phyloP scores from a whole-genome alignment of 768 basidiomycete species.

The Lactarius deliciosus region DNA sequence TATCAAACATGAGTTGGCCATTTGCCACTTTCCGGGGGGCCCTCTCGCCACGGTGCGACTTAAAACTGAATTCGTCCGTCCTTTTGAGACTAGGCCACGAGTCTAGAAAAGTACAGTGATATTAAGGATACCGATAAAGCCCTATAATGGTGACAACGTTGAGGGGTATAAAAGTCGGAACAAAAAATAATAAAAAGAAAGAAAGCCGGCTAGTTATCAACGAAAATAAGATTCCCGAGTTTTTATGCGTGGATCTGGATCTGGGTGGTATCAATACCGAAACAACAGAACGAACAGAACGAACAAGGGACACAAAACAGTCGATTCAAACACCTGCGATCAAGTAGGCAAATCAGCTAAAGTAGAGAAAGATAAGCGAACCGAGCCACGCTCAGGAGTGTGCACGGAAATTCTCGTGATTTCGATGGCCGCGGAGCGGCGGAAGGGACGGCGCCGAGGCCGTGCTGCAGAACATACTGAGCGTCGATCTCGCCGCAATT shows the following conservation, averaged over 20 bases:
- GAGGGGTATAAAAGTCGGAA: background rate
- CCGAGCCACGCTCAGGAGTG: conserved; percentile 4
- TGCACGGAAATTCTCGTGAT: conserved; percentile 51
- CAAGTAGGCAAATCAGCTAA: background rate
- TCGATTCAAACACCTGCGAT: background rate
- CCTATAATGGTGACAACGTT: background rate
- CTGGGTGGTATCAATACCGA: conserved; percentile 11
- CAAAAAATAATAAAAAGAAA: conserved; percentile 35
- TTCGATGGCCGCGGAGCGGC: conserved; percentile 52
- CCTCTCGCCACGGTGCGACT: background rate
- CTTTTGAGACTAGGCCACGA: background rate
- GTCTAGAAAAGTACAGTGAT: conserved; percentile 11
- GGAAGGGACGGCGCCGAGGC: conserved; percentile 59
- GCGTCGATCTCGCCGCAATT: conserved; percentile 74
- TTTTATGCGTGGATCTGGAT: background rate
- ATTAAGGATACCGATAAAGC: conserved; percentile 20
- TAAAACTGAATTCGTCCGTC: conserved; percentile 42
- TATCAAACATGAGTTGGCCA: too few relatives aligned
- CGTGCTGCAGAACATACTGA: conserved; percentile 76
- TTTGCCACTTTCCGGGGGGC: too few relatives aligned
- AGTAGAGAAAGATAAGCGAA: background rate
- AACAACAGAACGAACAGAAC: background rate
- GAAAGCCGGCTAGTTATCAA: background rate
- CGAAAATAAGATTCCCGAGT: background rate
- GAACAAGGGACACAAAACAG: background rate